These are phyloP conservation scores for Pisolithus orientalis DNA, from an alignment of 768 basidiomycete species.

Conservation along the genomic window DNA sequence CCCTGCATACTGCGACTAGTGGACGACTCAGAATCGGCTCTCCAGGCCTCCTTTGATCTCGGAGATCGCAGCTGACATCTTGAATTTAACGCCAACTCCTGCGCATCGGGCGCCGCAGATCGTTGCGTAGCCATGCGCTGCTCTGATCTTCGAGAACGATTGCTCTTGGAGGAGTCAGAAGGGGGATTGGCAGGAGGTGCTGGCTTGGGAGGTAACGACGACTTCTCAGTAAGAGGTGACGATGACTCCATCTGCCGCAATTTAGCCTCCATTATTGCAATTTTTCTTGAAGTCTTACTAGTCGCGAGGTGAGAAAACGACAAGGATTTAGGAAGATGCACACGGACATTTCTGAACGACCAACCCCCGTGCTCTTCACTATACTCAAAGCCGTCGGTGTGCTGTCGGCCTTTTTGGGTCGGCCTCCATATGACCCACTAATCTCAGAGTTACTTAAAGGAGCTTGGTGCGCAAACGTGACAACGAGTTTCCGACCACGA, in stretches of 20 bases:
- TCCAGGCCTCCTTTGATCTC: not conserved
- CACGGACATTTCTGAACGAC: conserved; percentile 44
- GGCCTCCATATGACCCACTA: conserved; percentile 26
- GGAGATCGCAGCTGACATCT: not conserved
- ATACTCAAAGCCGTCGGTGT: conserved; percentile 85
- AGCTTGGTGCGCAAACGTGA: conserved; percentile 90
- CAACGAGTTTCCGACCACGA: conserved; percentile 80
- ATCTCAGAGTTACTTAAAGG: conserved; percentile 32
- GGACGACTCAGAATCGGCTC: not conserved
- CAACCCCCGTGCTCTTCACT: conserved; percentile 61
- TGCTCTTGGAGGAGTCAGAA: not conserved
- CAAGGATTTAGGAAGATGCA: not conserved
- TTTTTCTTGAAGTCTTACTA: conserved; percentile 76
- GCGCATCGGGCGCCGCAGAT: not conserved
- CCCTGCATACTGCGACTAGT: not conserved
- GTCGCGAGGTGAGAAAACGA: conserved; percentile 5
- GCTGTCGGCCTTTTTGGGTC: conserved; percentile 46
- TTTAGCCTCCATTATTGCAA: conserved; percentile 95
- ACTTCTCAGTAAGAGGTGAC: conserved; percentile 13
- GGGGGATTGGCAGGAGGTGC: not conserved
- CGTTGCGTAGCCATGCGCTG: not conserved
- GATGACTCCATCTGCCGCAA: conserved; percentile 65
- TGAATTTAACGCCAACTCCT: not conserved
- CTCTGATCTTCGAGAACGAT: not conserved
- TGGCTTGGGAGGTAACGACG: conserved; percentile 20